phyloP scores from a whole-genome alignment of 148 eudicot species.

The Linanthus parryae region DNA sequence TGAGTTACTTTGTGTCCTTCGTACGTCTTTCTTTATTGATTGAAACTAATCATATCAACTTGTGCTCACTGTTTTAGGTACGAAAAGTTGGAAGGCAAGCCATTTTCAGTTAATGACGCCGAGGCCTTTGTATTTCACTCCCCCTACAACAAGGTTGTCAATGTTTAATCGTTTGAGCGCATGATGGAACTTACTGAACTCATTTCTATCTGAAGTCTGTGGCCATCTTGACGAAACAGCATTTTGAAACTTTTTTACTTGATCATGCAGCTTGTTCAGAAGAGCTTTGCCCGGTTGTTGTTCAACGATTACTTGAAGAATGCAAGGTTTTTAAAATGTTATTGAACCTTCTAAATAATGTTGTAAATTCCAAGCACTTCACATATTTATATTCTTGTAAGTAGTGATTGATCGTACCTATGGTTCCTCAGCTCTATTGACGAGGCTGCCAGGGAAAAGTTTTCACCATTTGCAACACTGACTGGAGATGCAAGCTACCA shows the following conservation, averaged over 20 bases:
- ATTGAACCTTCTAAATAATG: not conserved
- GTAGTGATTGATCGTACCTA: conserved; percentile 4
- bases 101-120: conserved; percentile 59
- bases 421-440: conserved; percentile 54
- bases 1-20: conserved; percentile 22
- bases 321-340: conserved; percentile 42
- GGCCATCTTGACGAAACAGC: too few species aligned
- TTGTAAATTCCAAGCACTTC: conserved; percentile 3
- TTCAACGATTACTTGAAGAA: conserved; percentile 57
- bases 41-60: conserved; percentile 1
- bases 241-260: too few species aligned
- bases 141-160: conserved; percentile 95
- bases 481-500: conserved; percentile 73
- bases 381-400: too few species aligned
- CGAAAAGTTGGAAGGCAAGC: conserved; percentile 63
- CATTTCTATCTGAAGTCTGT: too few species aligned
- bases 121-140: conserved; percentile 77
- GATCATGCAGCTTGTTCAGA: conserved; percentile 77
- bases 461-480: conserved; percentile 68
- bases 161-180: too few species aligned
- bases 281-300: conserved; percentile 68
- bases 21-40: too few species aligned
- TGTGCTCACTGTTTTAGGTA: conserved; percentile 32
- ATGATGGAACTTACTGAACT: too few species aligned
- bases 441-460: conserved; percentile 74